phyloP scores from a whole-genome alignment of 2,329 filamentous ascomycete genomes.

The Hymenoscyphus fructigenus region DNA sequence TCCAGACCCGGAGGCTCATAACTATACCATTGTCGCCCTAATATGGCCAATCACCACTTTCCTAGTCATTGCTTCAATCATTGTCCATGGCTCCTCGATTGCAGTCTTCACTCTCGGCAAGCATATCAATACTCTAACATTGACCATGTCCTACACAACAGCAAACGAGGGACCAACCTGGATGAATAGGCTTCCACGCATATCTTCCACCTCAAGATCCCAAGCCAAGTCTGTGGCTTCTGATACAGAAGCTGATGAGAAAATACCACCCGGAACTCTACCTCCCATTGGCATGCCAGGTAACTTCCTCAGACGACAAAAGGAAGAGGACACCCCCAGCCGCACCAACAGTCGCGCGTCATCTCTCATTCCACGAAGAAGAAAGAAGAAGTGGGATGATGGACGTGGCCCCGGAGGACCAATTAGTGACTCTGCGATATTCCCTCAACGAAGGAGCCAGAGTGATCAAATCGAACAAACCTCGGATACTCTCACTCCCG shows the following conservation, averaged over 20 bases:
- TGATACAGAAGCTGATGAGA: conserved; percentile 68
- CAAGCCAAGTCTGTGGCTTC: conserved; percentile 81
- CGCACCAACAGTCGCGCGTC: conserved; percentile 57
- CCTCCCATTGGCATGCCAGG: conserved; percentile 70
- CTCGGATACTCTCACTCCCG: conserved; percentile 34
- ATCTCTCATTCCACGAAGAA: conserved; percentile 59
- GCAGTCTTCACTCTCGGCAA: conserved; percentile 97
- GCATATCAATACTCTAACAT: conserved; percentile 91
- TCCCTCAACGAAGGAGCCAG: conserved; percentile 51
- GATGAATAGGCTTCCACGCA: conserved; percentile 87
- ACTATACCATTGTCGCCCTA: conserved; percentile 72
- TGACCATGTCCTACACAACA: conserved; percentile 95
- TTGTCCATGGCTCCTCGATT: conserved; percentile 96
- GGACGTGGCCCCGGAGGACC: conserved; percentile 81
- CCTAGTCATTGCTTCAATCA: conserved; percentile 87
- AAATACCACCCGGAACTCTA: conserved; percentile 68
- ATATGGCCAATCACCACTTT: conserved; percentile 98
- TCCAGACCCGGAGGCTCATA: conserved; percentile 50
- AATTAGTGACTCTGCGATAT: conserved; percentile 86
- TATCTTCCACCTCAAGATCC: conserved; percentile 69
- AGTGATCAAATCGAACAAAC: conserved; percentile 30
- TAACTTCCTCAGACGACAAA: conserved; percentile 78
- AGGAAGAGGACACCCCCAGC: conserved; percentile 67
- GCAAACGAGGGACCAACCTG: conserved; percentile 84
- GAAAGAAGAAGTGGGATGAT: conserved; percentile 66